Conservation (phyloP, 2,329 filamentous ascomycete genomes). For the Fonsecaea pugnacius region DNA sequence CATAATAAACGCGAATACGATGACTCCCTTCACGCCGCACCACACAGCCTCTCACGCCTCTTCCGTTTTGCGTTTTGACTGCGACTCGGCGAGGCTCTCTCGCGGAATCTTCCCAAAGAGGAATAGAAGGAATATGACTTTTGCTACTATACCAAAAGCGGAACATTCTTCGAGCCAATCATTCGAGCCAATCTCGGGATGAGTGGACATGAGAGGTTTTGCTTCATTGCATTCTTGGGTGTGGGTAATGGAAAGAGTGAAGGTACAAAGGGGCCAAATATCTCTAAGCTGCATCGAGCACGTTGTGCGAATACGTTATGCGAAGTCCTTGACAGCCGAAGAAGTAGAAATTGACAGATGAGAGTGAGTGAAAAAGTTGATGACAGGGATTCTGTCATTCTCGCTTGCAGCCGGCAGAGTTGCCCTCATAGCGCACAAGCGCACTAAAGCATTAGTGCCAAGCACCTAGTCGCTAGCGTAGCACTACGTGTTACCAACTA, state of each 20-base stretch:
- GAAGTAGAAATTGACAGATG: background rate
- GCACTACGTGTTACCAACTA: background rate
- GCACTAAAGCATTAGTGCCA: too few species aligned
- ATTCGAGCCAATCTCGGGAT: background rate
- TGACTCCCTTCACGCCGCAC: background rate
- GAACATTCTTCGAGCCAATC: slow-evolving; percentile 11
- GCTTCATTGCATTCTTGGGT: background rate
- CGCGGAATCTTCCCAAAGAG: slow-evolving; percentile 7
- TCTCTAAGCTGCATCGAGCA: slow-evolving; percentile 1
- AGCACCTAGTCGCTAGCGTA: background rate
- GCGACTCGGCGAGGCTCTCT: background rate
- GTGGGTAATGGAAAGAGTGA: background rate
- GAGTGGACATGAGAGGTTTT: background rate
- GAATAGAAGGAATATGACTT: background rate
- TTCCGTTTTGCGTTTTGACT: background rate
- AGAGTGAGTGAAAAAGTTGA: background rate
- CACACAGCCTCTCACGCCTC: background rate
- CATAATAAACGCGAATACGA: slow-evolving; percentile 1
- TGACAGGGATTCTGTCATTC: background rate
- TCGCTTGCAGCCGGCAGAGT: slow-evolving; percentile 10
- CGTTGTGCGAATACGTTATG: slow-evolving; percentile 3
- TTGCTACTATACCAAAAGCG: slow-evolving; percentile 1
- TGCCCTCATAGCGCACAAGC: background rate
- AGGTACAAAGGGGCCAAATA: background rate
- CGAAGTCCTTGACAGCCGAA: background rate